These are phyloP conservation scores for Fusarium sublunatum DNA, from an alignment of 2,329 filamentous ascomycete species.

Conservation along the genomic window DNA sequence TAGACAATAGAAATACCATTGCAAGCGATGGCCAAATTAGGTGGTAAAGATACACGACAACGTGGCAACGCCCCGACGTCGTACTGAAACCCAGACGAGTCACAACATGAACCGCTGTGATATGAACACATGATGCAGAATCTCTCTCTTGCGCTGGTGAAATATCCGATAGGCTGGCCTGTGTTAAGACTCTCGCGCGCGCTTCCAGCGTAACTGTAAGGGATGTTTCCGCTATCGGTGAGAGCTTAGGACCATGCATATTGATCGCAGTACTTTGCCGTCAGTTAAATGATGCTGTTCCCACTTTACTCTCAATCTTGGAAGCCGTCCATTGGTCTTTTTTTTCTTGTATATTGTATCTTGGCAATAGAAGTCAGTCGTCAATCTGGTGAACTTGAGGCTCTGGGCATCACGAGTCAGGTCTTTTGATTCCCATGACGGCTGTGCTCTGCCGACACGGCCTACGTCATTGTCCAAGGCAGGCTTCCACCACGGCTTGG, in stretches of 20 bases:
- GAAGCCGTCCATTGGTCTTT: not conserved
- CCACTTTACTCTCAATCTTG: not conserved
- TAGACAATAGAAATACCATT: constrained; percentile 1
- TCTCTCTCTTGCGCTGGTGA: not conserved
- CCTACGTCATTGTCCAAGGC: constrained; percentile 27
- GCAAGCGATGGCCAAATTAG: not conserved
- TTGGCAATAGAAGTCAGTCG: not conserved
- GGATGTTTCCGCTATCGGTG: not conserved
- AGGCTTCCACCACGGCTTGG: constrained; percentile 5
- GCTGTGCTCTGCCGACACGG: constrained; percentile 22
- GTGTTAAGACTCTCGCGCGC: not conserved
- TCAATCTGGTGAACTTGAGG: too few species aligned
- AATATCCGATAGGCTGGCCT: constrained; percentile 19
- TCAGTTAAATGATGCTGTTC: not conserved
- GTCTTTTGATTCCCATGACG: constrained; percentile 7
- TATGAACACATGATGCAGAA: constrained; percentile 23
- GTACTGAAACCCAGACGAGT: constrained; percentile 8
- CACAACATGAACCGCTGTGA: constrained; percentile 21
- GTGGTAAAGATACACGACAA: not conserved
- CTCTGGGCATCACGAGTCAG: not conserved
- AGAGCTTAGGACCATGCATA: too few species aligned
- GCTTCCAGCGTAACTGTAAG: constrained; percentile 1
- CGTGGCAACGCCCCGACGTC: constrained; percentile 10
- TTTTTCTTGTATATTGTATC: not conserved
- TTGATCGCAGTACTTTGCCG: not conserved